Evolutionary conservation across 2,329 filamentous ascomycete species (phyloP), one percentile per base, ranked within the genome.

Genomic region (Diaporthe ampelina): DNA sequence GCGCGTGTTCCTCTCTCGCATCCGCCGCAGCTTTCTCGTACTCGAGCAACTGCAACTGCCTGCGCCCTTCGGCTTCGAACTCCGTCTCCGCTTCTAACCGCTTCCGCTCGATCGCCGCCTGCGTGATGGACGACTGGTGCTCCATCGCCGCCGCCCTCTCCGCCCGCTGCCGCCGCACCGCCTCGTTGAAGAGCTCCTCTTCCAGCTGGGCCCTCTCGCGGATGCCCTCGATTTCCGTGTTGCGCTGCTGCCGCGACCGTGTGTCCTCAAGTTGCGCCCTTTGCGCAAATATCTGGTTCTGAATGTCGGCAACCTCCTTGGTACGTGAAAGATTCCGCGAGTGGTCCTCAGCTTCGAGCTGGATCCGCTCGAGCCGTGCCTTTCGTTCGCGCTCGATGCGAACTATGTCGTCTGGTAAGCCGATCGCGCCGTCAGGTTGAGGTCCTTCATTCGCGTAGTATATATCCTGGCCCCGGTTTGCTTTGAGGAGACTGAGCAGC

Each of bases 401-500:
- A 29, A 86, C 82, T 26, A 91, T 82, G 29, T 89, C 86, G 1
- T 85, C 80, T 0, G 89, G 89, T 17, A 91, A 82, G 3, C 89
- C 89, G 26, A 87, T 77, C 0, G 88, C 88, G 69, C 86, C 89
- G 0, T 86, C 83, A 1, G 89, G 89, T 74, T 91, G 89, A 0
- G 87, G 83, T 0, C 88, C 88, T 3, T 84, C 82, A 76, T 87
- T 86, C 58, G 88, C 86, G 79, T 89, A 91, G 78, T 85, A 91
- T 5, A 89, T 84, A 75, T 91, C 88, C 10, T 81, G 81, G 7
- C 85, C 87, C 17, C 89, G 86, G 76, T 89, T 90, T 63, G 86
- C 85, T 9, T 84, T 84, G 32, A 91, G 84, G 3, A 91, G 82
- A 0, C 78, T 77, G 43, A 90, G 77, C 2, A 91, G 85, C 54